Evolutionary conservation across 108 stramenopile genomes (phyloP).

Genomic region (Nannochloropsis gaditana): DNA sequence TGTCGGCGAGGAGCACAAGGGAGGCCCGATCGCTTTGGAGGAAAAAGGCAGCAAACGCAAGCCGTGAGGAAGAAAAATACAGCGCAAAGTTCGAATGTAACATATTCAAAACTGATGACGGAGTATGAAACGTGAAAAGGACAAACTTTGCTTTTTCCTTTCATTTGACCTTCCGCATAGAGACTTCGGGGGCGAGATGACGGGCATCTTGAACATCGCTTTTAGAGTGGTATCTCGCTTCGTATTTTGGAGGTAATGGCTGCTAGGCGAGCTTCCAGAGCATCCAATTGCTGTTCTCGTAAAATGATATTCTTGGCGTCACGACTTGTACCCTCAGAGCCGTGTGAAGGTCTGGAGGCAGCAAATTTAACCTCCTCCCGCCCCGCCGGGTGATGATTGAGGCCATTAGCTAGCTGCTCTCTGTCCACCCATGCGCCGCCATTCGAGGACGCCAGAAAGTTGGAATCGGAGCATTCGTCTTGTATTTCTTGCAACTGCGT

Average conservation of each 20-base stretch:
- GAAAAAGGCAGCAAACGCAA: no score
- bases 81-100: no score
- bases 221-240: neutral
- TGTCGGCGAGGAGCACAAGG: no score
- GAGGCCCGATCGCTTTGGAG: no score
- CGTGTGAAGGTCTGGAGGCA: neutral
- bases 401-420: no score
- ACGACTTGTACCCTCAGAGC: neutral
- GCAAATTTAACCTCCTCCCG: neutral
- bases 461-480: neutral
- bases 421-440: neutral
- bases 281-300: conserved; percentile 9
- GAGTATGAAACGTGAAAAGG: no score
- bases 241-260: neutral
- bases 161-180: no score
- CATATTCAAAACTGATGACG: no score
- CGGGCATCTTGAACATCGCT: no score
- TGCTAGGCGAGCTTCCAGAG: neutral
- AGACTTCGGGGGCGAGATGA: no score
- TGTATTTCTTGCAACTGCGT: neutral
- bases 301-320: neutral
- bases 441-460: neutral
- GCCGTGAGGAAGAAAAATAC: no score
- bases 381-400: neutral
- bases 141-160: no score